phyloP scores from a whole-genome alignment of 768 basidiomycete genomes.

The Arthromyces matolae region DNA sequence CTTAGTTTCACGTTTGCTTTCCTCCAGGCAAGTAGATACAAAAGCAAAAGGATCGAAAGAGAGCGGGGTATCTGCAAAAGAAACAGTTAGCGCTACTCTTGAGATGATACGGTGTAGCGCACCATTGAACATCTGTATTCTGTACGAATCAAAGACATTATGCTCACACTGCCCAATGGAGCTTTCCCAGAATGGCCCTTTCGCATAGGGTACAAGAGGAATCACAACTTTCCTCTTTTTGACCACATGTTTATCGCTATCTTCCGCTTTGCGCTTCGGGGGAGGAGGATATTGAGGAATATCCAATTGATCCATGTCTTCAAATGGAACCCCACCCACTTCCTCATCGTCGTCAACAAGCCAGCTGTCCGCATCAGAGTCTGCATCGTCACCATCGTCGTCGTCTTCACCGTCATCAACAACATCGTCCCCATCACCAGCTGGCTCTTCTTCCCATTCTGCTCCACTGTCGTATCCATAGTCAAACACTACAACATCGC shows the following conservation, averaged over 20 bases:
- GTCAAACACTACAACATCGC: constrained; percentile 74
- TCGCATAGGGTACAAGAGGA: constrained; percentile 75
- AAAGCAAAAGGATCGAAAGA: constrained; percentile 79
- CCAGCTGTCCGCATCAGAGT: constrained; percentile 79
- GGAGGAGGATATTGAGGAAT: constrained; percentile 33
- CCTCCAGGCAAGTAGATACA: constrained; percentile 47
- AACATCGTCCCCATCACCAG: constrained; percentile 75
- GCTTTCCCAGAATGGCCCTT: constrained; percentile 81
- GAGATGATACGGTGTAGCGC: constrained; percentile 11
- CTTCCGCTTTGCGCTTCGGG: constrained; percentile 67
- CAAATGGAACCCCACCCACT: constrained; percentile 35
- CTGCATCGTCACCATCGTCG: constrained; percentile 54
- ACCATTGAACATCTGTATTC: constrained; percentile 86
- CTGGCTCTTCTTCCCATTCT: constrained; percentile 92
- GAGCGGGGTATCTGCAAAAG: constrained; percentile 57
- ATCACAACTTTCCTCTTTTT: constrained; percentile 79
- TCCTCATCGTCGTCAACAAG: constrained; percentile 73
- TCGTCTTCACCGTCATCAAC: constrained; percentile 67
- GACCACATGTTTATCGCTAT: constrained; percentile 40
- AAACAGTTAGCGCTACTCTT: constrained; percentile 5
- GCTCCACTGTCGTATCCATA: constrained; percentile 93
- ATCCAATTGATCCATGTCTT: constrained; percentile 34
- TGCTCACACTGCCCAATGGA: constrained; percentile 62
- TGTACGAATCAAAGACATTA: constrained; percentile 69
- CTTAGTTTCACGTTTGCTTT: constrained; percentile 27